Evolutionary conservation across 164 flowering plant genomes (phyloP).

Genomic region (Aristolochia contorta): DNA sequence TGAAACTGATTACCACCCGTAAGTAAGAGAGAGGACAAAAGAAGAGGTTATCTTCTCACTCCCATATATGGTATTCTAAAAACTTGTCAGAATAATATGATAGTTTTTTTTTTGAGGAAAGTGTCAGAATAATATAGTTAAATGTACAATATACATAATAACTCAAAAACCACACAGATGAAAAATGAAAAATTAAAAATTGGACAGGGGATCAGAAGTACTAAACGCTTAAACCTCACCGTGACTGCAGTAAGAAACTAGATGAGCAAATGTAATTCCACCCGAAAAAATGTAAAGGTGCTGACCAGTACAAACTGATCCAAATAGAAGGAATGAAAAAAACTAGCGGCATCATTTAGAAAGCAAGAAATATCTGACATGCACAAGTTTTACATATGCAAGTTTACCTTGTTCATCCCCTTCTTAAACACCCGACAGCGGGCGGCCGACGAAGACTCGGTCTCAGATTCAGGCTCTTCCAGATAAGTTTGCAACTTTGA

Average conservation of each 20-base stretch:
- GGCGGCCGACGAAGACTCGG: slow-evolving; percentile 59
- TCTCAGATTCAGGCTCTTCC: slow-evolving; percentile 12
- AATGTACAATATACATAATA: too few relatives aligned
- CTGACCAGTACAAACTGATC: too few relatives aligned
- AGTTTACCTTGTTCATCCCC: slow-evolving; percentile 41
- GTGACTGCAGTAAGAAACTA: neutral
- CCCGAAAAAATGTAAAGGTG: neutral
- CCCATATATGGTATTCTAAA: neutral
- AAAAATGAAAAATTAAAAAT: too few relatives aligned
- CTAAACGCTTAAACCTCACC: neutral
- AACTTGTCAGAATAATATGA: too few relatives aligned
- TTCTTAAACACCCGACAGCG: slow-evolving; percentile 61
- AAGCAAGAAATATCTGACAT: neutral
- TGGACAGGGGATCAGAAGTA: neutral
- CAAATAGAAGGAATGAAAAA: neutral
- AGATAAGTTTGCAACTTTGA: slow-evolving; percentile 17
- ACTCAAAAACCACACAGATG: too few relatives aligned
- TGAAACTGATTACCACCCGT: neutral
- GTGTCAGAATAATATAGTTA: too few relatives aligned
- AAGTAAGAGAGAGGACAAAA: neutral
- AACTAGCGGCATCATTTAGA: neutral
- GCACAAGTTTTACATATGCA: neutral
- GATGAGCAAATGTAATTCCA: neutral
- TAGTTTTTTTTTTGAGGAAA: too few relatives aligned
- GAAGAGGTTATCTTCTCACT: neutral